Evolutionary conservation across 2,329 filamentous ascomycete genomes (phyloP), one percentile per base, ranked within the genome.

Genomic region (Botryotinia narcissicola): DNA sequence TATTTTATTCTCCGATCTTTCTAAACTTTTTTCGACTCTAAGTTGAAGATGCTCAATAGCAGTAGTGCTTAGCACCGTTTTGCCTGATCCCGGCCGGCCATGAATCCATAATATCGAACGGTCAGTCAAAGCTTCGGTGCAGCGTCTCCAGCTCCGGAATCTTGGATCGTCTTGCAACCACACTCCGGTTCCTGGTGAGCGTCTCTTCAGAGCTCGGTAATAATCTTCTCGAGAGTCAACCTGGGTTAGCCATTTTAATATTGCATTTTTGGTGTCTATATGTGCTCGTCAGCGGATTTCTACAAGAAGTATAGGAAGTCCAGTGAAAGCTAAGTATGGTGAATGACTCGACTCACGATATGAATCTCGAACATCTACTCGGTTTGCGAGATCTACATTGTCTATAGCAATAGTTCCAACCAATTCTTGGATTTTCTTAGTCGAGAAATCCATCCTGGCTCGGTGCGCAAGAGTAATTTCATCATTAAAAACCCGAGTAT

Each of bases 401-500:
- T 72, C 71, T 32, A 37, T 16, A 4, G 62, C 63, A 25, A 72
- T 57, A 12, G 32, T 32, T 25, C 62, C 71, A 29, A 72, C 71
- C 4, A 72, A 12, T 22, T 59, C 32, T 40, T 68, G 64, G 16
- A 72, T 72, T 4, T 69, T 32, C 40, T 68, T 68, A 25, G 71
- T 72, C 18, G 60, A 63, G 25, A 25, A 9, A 29, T 60, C 71
- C 42, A 72, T 69, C 20, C 71, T 57, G 22, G 20, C 60, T 40
- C 71, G 51, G 60, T 72, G 62, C 14, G 71, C 71, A 25, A 72
- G 51, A 20, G 71, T 72, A 25, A 72, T 51, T 46, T 72, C 71
- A 29, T 72, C 71, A 68, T 68, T 72, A 14, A 72, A 72, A 20
- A 72, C 32, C 9, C 71, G 42, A n/a, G 51, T 69, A 69, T 51